A percentile compares a stretch with the other conserved stretches of the same genome.
phyloP scores from a whole-genome alignment of 306 rosid species.

The Oxytropis ochrocephala region DNA sequence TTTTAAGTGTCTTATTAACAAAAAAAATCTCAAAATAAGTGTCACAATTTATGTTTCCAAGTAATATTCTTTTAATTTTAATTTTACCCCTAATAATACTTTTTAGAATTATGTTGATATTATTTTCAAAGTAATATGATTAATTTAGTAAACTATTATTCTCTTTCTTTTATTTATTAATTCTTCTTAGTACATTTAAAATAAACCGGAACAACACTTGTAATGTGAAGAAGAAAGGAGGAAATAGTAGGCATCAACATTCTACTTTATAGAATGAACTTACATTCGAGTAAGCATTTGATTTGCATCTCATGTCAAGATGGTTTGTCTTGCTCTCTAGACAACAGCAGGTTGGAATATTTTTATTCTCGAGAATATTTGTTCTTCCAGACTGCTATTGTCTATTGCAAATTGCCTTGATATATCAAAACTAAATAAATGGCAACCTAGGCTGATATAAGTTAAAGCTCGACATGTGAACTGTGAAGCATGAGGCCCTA shows the following conservation, averaged over 20 bases:
- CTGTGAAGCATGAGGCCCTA: neutral
- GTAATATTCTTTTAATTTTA: too few relatives aligned
- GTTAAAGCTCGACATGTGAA: neutral
- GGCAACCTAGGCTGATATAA: neutral
- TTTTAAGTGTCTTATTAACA: too few relatives aligned
- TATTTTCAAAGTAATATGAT: too few relatives aligned
- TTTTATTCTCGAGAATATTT: neutral
- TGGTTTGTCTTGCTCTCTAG: neutral
- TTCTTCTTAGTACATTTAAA: too few relatives aligned
- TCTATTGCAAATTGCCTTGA: neutral
- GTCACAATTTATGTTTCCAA: too few relatives aligned
- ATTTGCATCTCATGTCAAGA: neutral
- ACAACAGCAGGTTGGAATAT: neutral
- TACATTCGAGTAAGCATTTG: neutral
- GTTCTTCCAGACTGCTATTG: neutral
- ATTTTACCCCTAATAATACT: too few relatives aligned
- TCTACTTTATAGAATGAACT: neutral
- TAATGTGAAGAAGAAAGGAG: too few relatives aligned
- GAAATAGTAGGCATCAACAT: neutral
- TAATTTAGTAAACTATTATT: too few relatives aligned
- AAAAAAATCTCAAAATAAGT: too few relatives aligned
- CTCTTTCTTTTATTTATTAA: too few relatives aligned
- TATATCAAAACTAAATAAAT: constrained; percentile 22
- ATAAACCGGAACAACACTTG: neutral
- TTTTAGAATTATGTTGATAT: too few relatives aligned